Evolutionary conservation across 176 grass and related monocot genomes (phyloP).

Genomic region (Poa pratensis): DNA sequence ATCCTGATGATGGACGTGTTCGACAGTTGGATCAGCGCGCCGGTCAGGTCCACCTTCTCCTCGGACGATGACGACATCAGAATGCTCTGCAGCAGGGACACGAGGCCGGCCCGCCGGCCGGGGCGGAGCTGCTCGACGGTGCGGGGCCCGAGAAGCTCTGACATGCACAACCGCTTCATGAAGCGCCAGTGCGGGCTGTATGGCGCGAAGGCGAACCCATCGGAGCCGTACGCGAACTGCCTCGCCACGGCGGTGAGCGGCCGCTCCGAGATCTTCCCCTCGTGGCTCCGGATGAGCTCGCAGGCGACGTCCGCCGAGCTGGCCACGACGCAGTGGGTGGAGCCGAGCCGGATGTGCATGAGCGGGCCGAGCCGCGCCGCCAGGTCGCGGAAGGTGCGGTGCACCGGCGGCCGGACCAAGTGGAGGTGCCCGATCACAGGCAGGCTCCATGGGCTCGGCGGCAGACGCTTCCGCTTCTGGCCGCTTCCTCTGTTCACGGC

Average conservation of each 20-base stretch:
- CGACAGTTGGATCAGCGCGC: slow-evolving; percentile 57
- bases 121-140: slow-evolving; percentile 67
- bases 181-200: slow-evolving; percentile 76
- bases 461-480: slow-evolving; percentile 10
- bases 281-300: slow-evolving; percentile 57
- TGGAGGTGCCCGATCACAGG: slow-evolving; percentile 84
- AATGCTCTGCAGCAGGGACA: slow-evolving; percentile 17
- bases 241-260: slow-evolving; percentile 48
- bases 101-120: slow-evolving; percentile 51
- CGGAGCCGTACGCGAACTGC: slow-evolving; percentile 59
- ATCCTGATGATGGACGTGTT: slow-evolving; percentile 63
- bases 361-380: slow-evolving; percentile 42
- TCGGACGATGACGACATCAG: neutral
- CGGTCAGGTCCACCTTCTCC: slow-evolving; percentile 49
- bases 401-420: slow-evolving; percentile 59
- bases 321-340: slow-evolving; percentile 57
- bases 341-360: slow-evolving; percentile 55
- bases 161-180: slow-evolving; percentile 78
- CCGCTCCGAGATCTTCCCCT: slow-evolving; percentile 63
- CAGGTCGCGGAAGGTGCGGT: slow-evolving; percentile 60
- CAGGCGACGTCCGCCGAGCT: slow-evolving; percentile 42
- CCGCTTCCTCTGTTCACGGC: neutral
- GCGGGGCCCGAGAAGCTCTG: slow-evolving; percentile 68
- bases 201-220: slow-evolving; percentile 71
- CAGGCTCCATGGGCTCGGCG: slow-evolving; percentile 54